Percentiles rank a stretch among this genome's conserved stretches.
phyloP scores from a whole-genome alignment of 169 alveolate species.

The Amoebophrya sp. region DNA sequence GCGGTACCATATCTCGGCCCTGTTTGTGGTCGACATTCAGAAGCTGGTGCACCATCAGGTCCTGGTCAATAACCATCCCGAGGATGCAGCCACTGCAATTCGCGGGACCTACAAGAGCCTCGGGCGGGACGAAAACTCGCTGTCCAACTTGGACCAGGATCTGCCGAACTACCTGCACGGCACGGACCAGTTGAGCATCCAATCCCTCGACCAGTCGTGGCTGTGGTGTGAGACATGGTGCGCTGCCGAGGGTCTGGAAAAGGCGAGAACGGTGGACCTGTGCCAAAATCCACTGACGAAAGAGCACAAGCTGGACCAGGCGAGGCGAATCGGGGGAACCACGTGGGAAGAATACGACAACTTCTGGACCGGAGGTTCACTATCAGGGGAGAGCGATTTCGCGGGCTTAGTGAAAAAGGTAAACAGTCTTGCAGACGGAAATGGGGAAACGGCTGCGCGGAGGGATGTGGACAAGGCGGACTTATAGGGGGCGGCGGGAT shows the following conservation, averaged over 20 bases:
- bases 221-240: constrained; percentile 44
- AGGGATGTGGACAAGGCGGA: too few species aligned
- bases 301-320: constrained; percentile 33
- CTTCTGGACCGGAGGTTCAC: not conserved
- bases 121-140: constrained; percentile 23
- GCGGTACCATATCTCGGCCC: constrained; percentile 35
- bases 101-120: constrained; percentile 24
- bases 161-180: constrained; percentile 39
- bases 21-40: constrained; percentile 28
- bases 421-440: too few species aligned
- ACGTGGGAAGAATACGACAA: not conserved
- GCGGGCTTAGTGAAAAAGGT: too few species aligned
- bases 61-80: too few species aligned
- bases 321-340: constrained; percentile 7
- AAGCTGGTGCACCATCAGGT: constrained; percentile 23
- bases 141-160: constrained; percentile 39
- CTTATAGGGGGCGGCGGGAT: too few species aligned
- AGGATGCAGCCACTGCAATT: too few species aligned
- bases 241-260: constrained; percentile 12
- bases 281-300: constrained; percentile 39
- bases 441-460: too few species aligned
- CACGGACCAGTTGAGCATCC: constrained; percentile 9
- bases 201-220: constrained; percentile 33
- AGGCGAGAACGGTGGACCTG: constrained; percentile 36
- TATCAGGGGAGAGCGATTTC: too few species aligned